These are phyloP conservation scores for Fusarium dimerum DNA, from an alignment of 2,329 filamentous ascomycete species.

Conservation along the genomic window DNA sequence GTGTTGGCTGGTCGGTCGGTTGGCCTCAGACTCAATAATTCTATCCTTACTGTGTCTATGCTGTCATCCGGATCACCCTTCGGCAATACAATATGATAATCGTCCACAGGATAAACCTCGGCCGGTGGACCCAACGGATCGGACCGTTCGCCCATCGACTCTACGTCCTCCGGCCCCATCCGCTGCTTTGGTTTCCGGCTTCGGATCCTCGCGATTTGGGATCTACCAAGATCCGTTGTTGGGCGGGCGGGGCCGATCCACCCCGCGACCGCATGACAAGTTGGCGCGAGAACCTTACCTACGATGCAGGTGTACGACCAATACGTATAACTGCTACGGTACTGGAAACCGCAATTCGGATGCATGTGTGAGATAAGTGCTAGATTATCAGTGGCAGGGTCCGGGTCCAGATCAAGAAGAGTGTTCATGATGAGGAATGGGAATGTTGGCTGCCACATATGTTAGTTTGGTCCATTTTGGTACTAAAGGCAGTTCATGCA, in stretches of 20 bases:
- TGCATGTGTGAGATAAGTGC: conserved; percentile 68
- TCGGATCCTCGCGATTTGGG: conserved; percentile 70
- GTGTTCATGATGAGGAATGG: conserved; percentile 80
- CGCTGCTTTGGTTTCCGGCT: conserved; percentile 58
- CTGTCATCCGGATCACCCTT: conserved; percentile 55
- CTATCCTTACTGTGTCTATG: conserved; percentile 68
- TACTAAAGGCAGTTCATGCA: too few relatives aligned
- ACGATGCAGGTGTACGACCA: conserved; percentile 74
- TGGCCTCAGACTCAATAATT: conserved; percentile 63
- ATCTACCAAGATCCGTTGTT: conserved; percentile 65
- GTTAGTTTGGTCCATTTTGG: conserved; percentile 8
- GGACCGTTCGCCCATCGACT: conserved; percentile 66
- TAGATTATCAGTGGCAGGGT: conserved; percentile 64
- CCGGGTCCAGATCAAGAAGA: conserved; percentile 72
- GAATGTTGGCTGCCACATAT: conserved; percentile 52
- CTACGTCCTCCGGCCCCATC: conserved; percentile 60
- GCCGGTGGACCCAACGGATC: conserved; percentile 68
- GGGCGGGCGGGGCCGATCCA: conserved; percentile 75
- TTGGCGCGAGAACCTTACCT: conserved; percentile 73
- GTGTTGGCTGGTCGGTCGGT: conserved; percentile 31
- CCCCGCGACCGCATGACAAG: conserved; percentile 68
- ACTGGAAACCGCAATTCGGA: conserved; percentile 73
- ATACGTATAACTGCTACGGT: conserved; percentile 72
- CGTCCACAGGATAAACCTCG: conserved; percentile 63
- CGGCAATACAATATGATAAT: conserved; percentile 64